These are phyloP conservation scores for Cadophora gregata DNA, from an alignment of 2,329 filamentous ascomycete genomes.

Conservation along the genomic window DNA sequence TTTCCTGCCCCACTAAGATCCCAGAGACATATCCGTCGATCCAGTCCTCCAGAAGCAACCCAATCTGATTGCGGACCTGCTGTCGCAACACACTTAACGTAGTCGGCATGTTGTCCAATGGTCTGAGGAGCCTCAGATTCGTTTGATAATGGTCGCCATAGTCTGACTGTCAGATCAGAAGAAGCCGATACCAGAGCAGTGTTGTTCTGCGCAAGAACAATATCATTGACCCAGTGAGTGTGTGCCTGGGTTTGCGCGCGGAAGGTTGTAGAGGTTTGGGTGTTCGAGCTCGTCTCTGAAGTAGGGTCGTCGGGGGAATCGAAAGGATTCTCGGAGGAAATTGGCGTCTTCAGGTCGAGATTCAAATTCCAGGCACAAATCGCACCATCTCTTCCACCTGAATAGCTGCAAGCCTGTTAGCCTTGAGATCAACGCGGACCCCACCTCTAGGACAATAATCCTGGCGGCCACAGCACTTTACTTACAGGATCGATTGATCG, in stretches of 20 bases:
- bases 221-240: constrained; percentile 81
- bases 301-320: constrained; percentile 41
- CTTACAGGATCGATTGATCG: constrained; percentile 82
- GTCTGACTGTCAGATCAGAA: constrained; percentile 74
- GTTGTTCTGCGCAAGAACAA: constrained; percentile 69
- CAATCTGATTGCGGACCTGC: constrained; percentile 75
- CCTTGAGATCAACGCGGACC: constrained; percentile 18
- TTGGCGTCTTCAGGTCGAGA: constrained; percentile 61
- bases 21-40: constrained; percentile 92
- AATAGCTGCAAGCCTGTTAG: constrained; percentile 71
- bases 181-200: constrained; percentile 73
- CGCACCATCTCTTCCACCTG: constrained; percentile 91
- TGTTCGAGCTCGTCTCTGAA: constrained; percentile 45
- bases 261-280: constrained; percentile 60
- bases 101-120: constrained; percentile 93
- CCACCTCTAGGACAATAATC: constrained; percentile 15
- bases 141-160: constrained; percentile 77
- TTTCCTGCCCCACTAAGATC: constrained; percentile 88
- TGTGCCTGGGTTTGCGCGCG: constrained; percentile 71
- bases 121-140: constrained; percentile 71
- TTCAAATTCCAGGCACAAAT: constrained; percentile 95
- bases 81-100: constrained; percentile 91
- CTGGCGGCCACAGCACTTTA: constrained; percentile 21
- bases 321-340: constrained; percentile 40
- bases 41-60: constrained; percentile 93